Conservation (phyloP, 306 rosid species). For the Trichosanthes truncata region DNA sequence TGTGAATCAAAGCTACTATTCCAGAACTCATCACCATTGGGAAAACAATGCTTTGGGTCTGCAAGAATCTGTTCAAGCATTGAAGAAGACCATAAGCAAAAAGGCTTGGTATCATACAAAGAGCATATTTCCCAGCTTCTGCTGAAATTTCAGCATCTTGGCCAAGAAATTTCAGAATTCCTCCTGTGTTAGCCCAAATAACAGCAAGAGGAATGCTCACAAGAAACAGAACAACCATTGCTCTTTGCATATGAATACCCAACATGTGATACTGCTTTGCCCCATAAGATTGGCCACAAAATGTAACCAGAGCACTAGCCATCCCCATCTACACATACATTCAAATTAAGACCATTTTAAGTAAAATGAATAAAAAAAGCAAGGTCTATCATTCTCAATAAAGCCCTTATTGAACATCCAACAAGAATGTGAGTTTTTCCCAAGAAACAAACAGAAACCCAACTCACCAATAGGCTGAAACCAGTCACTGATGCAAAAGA, state of each 20-base stretch:
- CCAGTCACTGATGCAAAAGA: slow-evolving; percentile 72
- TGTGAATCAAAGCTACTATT: slow-evolving; percentile 28
- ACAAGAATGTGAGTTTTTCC: background rate
- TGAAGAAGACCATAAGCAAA: slow-evolving; percentile 45
- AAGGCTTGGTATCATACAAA: slow-evolving; percentile 51
- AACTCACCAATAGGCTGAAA: slow-evolving; percentile 55
- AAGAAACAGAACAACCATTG: slow-evolving; percentile 33
- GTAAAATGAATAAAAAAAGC: background rate
- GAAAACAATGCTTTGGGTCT: slow-evolving; percentile 54
- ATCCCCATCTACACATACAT: slow-evolving; percentile 41
- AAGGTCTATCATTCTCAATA: background rate
- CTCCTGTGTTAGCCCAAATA: slow-evolving; percentile 34
- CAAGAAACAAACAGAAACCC: background rate
- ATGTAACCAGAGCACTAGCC: slow-evolving; percentile 66
- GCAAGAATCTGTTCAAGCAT: slow-evolving; percentile 50
- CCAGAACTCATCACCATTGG: slow-evolving; percentile 56
- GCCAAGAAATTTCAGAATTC: slow-evolving; percentile 29
- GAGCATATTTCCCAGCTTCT: slow-evolving; percentile 43
- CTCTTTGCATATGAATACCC: slow-evolving; percentile 60
- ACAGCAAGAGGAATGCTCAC: slow-evolving; percentile 35
- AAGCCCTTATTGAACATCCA: background rate
- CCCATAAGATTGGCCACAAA: slow-evolving; percentile 73
- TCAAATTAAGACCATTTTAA: background rate
- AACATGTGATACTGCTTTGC: slow-evolving; percentile 52
- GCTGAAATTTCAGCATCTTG: slow-evolving; percentile 45